Conservation (phyloP, 371 early-diverging fungal species). For the Mortierella sp. region DNA sequence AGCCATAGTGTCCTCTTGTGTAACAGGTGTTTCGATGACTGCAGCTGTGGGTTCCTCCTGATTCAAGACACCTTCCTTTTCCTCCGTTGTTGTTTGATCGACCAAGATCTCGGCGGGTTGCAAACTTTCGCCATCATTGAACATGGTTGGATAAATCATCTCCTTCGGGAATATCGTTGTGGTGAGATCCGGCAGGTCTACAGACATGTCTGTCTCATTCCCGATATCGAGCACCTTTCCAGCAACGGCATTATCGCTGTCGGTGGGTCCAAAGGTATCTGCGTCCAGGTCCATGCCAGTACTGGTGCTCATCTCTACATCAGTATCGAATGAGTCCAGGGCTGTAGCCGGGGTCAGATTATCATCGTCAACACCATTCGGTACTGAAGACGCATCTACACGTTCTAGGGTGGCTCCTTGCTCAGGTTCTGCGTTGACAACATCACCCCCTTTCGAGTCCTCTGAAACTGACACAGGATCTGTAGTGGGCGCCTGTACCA, state of each 20-base stretch:
- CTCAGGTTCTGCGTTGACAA: neutral
- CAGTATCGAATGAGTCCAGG: too few relatives aligned
- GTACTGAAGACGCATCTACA: neutral
- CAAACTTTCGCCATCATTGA: neutral
- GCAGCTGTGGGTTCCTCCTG: too few relatives aligned
- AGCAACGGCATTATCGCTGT: neutral
- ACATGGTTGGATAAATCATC: neutral
- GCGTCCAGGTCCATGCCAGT: neutral
- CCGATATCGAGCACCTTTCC: neutral
- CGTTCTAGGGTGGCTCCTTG: neutral
- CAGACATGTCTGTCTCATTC: neutral
- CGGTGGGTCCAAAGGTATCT: neutral
- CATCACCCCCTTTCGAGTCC: too few relatives aligned
- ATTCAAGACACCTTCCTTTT: too few relatives aligned
- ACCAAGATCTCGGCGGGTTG: neutral
- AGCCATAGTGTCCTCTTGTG: too few relatives aligned
- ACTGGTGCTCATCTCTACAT: too few relatives aligned
- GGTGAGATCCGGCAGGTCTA: neutral
- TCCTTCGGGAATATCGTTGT: neutral
- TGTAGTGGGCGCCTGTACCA: neutral
- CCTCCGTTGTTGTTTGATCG: too few relatives aligned
- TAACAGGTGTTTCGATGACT: too few relatives aligned
- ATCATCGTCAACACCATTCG: neutral
- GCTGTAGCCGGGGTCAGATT: too few relatives aligned
- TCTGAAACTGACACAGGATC: neutral